phyloP scores from a whole-genome alignment of 2,329 filamentous ascomycete species.

The Paraphaeosphaeria sporulosa region DNA sequence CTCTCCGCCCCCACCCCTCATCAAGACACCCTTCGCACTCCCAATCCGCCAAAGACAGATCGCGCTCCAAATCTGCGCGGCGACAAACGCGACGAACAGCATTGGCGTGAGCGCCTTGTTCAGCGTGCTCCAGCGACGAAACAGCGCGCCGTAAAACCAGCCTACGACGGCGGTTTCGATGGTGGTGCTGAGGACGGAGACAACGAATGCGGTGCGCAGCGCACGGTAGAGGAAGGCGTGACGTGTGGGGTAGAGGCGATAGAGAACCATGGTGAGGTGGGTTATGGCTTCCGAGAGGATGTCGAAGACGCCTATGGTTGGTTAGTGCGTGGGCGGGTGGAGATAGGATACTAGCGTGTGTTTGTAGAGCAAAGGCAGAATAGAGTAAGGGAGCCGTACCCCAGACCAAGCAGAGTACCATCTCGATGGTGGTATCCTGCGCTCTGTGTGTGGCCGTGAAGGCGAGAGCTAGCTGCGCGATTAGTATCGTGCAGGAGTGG shows the following conservation, averaged over 20 bases:
- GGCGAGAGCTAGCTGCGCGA: not conserved
- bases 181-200: not conserved
- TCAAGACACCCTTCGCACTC: not conserved
- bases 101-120: conserved; percentile 6
- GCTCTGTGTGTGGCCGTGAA: not conserved
- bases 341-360: not conserved
- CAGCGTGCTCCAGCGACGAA: conserved; percentile 2
- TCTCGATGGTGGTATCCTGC: conserved; percentile 3
- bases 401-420: conserved; percentile 7
- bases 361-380: not conserved
- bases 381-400: not conserved
- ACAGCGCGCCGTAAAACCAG: conserved; percentile 11
- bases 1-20: not conserved
- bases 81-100: not conserved
- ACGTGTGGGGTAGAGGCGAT: conserved; percentile 8
- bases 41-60: conserved; percentile 2
- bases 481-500: not conserved
- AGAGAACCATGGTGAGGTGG: conserved; percentile 11
- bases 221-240: conserved; percentile 3
- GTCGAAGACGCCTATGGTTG: conserved; percentile 11
- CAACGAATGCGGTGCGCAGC: not conserved
- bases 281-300: conserved; percentile 11
- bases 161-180: conserved; percentile 6
- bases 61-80: conserved; percentile 9
- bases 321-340: not conserved